Evolutionary conservation across 192 early-diverging fungal genomes (phyloP).

Genomic region (Backusella tarrabulga): DNA sequence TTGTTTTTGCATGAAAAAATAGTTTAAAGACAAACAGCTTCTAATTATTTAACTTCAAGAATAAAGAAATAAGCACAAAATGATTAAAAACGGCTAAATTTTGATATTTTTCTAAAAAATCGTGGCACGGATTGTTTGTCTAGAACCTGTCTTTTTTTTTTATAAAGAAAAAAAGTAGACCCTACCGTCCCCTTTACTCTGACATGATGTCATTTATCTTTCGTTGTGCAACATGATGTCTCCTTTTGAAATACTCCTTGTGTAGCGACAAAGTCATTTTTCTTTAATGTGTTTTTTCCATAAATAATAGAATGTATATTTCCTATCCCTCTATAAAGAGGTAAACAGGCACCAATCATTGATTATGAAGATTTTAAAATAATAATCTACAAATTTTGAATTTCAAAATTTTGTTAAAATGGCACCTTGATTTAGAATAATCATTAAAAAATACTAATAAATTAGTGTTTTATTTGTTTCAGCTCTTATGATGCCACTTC

Average conservation of each 20-base stretch:
- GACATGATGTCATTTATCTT: background rate
- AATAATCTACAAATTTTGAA: background rate
- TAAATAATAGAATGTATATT: background rate
- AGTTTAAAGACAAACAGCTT: background rate
- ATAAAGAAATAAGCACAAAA: background rate
- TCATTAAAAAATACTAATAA: background rate
- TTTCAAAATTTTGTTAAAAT: background rate
- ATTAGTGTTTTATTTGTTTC: background rate
- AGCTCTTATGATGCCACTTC: background rate
- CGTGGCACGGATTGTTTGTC: background rate
- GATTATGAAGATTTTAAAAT: background rate
- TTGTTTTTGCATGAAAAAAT: background rate
- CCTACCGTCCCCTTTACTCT: background rate
- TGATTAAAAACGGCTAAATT: background rate
- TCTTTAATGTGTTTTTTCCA: background rate
- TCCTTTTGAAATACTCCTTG: background rate
- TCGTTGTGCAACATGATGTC: background rate
- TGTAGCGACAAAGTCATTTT: background rate
- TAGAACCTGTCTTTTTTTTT: background rate
- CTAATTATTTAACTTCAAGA: background rate
- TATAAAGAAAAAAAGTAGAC: background rate
- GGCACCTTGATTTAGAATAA: background rate
- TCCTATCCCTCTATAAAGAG: background rate
- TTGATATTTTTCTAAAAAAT: background rate
- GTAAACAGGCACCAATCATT: background rate